Conservation (phyloP, 345 rosid genomes). For the Nephelium lappaceum region DNA sequence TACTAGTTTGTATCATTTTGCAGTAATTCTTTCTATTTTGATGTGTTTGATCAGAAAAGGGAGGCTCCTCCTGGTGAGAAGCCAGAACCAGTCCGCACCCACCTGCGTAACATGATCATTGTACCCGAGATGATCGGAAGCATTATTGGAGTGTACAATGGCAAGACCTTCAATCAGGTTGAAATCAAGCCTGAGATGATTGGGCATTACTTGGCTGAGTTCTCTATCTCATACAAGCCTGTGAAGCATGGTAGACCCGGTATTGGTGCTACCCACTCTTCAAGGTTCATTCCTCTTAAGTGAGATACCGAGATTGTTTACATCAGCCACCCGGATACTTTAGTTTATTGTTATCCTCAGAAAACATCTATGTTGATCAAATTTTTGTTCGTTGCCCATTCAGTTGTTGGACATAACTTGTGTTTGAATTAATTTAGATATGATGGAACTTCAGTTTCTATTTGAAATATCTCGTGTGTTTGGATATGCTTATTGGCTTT, state of each 20-base stretch:
- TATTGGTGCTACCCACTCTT: slow-evolving; percentile 96
- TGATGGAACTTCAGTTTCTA: slow-evolving; percentile 9
- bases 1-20: no score
- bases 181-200: slow-evolving; percentile 99
- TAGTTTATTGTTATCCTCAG: not conserved
- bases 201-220: slow-evolving; percentile 80
- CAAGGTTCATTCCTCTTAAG: slow-evolving; percentile 96
- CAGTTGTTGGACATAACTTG: slow-evolving; percentile 5
- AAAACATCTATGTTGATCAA: slow-evolving; percentile 6
- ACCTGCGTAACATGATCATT: slow-evolving; percentile 86
- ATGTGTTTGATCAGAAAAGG: slow-evolving; percentile 62
- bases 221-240: slow-evolving; percentile 87
- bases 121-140: slow-evolving; percentile 99
- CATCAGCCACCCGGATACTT: not conserved
- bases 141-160: slow-evolving; percentile 89
- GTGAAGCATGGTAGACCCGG: slow-evolving; percentile 99
- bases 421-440: slow-evolving; percentile 6
- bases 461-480: not conserved
- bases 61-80: slow-evolving; percentile 97
- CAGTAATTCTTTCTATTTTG: not conserved
- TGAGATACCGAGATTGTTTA: slow-evolving; percentile 54
- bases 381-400: slow-evolving; percentile 14
- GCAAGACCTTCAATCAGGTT: slow-evolving; percentile 92
- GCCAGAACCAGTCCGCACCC: slow-evolving; percentile 94
- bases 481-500: not conserved